These are phyloP conservation scores for Epichloe scottii DNA, from an alignment of 2,329 filamentous ascomycete genomes.

Conservation along the genomic window DNA sequence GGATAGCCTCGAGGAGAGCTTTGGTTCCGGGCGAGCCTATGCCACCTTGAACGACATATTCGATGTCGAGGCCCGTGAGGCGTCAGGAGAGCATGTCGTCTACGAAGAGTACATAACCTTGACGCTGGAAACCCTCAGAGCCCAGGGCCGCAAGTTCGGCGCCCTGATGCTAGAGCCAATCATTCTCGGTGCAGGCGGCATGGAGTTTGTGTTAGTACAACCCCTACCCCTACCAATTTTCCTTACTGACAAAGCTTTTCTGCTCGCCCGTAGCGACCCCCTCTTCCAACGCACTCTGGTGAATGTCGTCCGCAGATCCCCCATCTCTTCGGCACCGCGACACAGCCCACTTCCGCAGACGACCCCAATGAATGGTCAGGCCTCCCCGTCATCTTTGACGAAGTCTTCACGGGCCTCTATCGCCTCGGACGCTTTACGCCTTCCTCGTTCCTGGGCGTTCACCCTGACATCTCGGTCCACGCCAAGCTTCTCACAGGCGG, in stretches of 20 bases:
- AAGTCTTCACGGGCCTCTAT: constrained; percentile 79
- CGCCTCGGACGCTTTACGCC: constrained; percentile 63
- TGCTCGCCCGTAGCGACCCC: constrained; percentile 49
- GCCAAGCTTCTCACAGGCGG: constrained; percentile 78
- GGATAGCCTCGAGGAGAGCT: constrained; percentile 28
- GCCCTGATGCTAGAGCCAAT: constrained; percentile 71
- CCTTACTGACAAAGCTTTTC: neutral
- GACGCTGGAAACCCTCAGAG: constrained; percentile 37
- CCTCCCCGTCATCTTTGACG: constrained; percentile 70
- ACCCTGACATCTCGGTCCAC: constrained; percentile 68
- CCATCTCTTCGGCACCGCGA: constrained; percentile 35
- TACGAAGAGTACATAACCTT: constrained; percentile 50
- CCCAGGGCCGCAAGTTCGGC: constrained; percentile 55
- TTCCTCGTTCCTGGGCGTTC: constrained; percentile 52
- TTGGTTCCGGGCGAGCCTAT: constrained; percentile 33
- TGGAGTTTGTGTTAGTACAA: constrained; percentile 58
- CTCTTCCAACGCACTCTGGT: constrained; percentile 66
- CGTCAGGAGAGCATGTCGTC: constrained; percentile 28
- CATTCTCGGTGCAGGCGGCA: constrained; percentile 70
- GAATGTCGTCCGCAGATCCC: constrained; percentile 49
- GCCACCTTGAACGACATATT: constrained; percentile 45
- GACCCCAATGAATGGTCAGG: constrained; percentile 47
- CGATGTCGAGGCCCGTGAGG: constrained; percentile 37
- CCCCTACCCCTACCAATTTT: too few relatives aligned
- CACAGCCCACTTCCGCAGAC: constrained; percentile 3